phyloP scores from a whole-genome alignment of 305 asterid genomes.

The Fraxinus baroniana region DNA sequence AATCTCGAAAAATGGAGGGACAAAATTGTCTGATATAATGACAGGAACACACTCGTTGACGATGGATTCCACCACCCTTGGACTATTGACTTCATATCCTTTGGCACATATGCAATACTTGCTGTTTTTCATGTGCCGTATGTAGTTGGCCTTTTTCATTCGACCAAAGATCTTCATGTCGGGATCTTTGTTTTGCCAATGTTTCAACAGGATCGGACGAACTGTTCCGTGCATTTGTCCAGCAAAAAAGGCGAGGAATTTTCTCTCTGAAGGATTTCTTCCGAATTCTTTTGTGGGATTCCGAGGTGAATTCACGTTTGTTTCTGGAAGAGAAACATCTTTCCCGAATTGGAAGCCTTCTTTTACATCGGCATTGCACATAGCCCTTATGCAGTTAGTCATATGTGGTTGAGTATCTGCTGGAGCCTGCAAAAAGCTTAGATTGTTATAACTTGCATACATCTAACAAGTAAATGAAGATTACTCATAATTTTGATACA shows the following conservation, averaged over 20 bases:
- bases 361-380: slow-evolving; percentile 62
- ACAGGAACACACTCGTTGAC: slow-evolving; percentile 66
- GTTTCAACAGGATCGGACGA: slow-evolving; percentile 52
- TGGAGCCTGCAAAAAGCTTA: slow-evolving; percentile 52
- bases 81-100: slow-evolving; percentile 72
- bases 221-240: slow-evolving; percentile 69
- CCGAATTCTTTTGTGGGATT: slow-evolving; percentile 41
- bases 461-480: neutral
- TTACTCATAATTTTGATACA: neutral
- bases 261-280: slow-evolving; percentile 54
- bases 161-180: slow-evolving; percentile 58
- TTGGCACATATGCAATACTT: slow-evolving; percentile 68
- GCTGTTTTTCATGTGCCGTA: slow-evolving; percentile 65
- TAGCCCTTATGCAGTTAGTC: slow-evolving; percentile 63
- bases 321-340: slow-evolving; percentile 69
- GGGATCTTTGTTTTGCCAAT: slow-evolving; percentile 73
- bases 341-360: slow-evolving; percentile 60
- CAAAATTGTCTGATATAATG: slow-evolving; percentile 63
- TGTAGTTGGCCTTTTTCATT: slow-evolving; percentile 34
- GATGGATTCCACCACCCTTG: slow-evolving; percentile 68
- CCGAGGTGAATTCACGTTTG: slow-evolving; percentile 32
- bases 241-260: slow-evolving; percentile 65
- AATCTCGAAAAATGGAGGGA: slow-evolving; percentile 67
- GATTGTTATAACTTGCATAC: neutral
- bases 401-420: slow-evolving; percentile 54